Percentiles rank a stretch among this genome's conserved stretches.
Conservation (phyloP, 1,284 basidiomycete species). For the Athelia psychrophila region DNA sequence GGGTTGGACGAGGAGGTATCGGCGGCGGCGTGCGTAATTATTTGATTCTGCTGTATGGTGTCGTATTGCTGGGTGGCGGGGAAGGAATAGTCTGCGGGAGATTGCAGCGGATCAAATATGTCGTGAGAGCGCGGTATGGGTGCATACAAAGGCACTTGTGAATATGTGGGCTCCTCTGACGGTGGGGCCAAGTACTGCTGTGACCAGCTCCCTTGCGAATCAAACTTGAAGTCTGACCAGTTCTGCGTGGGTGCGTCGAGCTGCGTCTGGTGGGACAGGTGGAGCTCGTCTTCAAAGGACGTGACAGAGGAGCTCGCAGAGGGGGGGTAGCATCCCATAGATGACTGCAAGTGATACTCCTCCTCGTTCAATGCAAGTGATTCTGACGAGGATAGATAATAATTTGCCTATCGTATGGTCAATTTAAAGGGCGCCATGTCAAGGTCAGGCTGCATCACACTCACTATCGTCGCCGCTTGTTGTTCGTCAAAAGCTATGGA, state of each 20-base stretch:
- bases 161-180: neutral
- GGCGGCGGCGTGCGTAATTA: neutral
- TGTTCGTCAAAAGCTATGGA: too few species aligned
- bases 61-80: neutral
- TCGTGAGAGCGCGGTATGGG: constrained; percentile 26
- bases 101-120: neutral
- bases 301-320: neutral
- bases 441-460: too few species aligned
- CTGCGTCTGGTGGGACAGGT: too few species aligned
- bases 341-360: neutral
- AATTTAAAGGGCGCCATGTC: too few species aligned
- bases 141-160: constrained; percentile 22
- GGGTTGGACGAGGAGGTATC: constrained; percentile 1
- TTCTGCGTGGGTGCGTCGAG: too few species aligned
- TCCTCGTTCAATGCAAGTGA: neutral
- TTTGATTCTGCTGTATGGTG: neutral
- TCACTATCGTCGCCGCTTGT: too few species aligned
- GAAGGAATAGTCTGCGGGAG: constrained; percentile 3
- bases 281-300: neutral
- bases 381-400: too few species aligned
- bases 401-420: too few species aligned
- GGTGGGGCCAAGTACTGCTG: neutral
- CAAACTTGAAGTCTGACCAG: too few species aligned
- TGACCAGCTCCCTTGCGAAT: too few species aligned
- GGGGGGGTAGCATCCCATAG: neutral